Conservation (phyloP, 1,139 yeast genomes). For the Tardiomyces depauwii region DNA sequence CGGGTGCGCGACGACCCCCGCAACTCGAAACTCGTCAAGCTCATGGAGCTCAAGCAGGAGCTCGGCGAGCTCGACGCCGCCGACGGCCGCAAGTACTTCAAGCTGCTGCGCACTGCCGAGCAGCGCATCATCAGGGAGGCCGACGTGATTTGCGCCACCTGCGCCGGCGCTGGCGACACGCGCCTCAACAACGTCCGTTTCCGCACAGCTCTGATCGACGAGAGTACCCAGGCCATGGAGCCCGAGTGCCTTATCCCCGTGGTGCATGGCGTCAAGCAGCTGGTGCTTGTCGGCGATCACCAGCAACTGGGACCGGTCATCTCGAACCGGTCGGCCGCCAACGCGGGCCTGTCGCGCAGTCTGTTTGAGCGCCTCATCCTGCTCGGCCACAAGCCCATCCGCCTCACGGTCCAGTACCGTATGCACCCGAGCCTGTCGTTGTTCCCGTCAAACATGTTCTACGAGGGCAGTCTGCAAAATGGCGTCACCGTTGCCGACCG, state of each 20-base stretch:
- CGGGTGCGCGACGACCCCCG: conserved; percentile 33
- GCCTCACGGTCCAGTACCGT: conserved; percentile 87
- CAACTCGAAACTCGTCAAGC: conserved; percentile 45
- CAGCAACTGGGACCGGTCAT: conserved; percentile 92
- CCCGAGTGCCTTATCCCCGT: conserved; percentile 87
- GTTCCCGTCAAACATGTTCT: conserved; percentile 85
- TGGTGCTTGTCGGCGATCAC: conserved; percentile 87
- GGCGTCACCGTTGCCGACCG: conserved; percentile 78
- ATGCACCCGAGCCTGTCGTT: conserved; percentile 88
- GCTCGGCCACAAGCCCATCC: conserved; percentile 77
- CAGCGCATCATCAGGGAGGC: conserved; percentile 40
- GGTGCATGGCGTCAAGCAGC: conserved; percentile 82
- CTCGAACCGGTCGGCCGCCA: conserved; percentile 65
- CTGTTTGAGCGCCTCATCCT: conserved; percentile 75
- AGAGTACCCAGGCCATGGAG: conserved; percentile 88
- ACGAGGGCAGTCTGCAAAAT: conserved; percentile 85
- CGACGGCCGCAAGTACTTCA: conserved; percentile 39
- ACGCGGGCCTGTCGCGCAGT: conserved; percentile 79
- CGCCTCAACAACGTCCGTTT: conserved; percentile 47
- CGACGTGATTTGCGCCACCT: conserved; percentile 81
- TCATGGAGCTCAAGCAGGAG: conserved; percentile 47
- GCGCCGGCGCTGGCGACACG: conserved; percentile 83
- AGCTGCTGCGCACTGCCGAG: conserved; percentile 39
- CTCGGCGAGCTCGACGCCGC: conserved; percentile 56
- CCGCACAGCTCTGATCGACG: conserved; percentile 78